Base-by-base conservation (phyloP, 1,139 yeast genomes). In the Blastobotrys elegans region DNA sequence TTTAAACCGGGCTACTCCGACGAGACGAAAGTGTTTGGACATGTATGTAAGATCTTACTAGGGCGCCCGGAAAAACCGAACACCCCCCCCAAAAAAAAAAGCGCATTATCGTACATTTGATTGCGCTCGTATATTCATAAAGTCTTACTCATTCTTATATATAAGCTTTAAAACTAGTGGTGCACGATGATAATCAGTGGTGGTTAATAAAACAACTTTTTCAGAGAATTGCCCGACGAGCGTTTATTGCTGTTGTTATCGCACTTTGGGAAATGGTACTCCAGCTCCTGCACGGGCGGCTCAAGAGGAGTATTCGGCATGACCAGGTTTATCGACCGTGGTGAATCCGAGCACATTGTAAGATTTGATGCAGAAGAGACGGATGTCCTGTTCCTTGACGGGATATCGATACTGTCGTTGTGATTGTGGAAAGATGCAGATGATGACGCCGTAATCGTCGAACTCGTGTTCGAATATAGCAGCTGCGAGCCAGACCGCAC, bases 281-380 rank as follows among this genome's bases (percentile, higher is more conserved):
- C 57, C 13, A 55, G 44, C 14, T 49, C 48, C 31, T 40, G 44
- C 16, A 53, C 43, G 6, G 43, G 44, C n/a, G 39, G 33, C 18
- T 40, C 20, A 32, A 40, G 18, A 38, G 48, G 42, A 37, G 54
- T 33, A 33, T 50, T 30, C 39, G 59, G 57, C 39, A 55, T 45
- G 8, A 55, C 59, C 44, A 55, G 41, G 14, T 49, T 49, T 27
- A 55, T 54, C n/a, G 55, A 50, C 26, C 56, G 47, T 4, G 59
- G 59, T 6, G 56, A 50, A 6, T 47, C 54, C 16, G 51, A 27
- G 32, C 13, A 35, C 20, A 16, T 41, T 6, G 20, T 30, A 8
- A 43, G n/a, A 14, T 36, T 43, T 21, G 37, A 32, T 10, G 36
- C 13, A 6, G 46, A 43, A 3, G 46, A 27, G 20, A 36, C 21